phyloP scores from a whole-genome alignment of 2,329 filamentous ascomycete genomes.

The Zymoseptoria crescenta region DNA sequence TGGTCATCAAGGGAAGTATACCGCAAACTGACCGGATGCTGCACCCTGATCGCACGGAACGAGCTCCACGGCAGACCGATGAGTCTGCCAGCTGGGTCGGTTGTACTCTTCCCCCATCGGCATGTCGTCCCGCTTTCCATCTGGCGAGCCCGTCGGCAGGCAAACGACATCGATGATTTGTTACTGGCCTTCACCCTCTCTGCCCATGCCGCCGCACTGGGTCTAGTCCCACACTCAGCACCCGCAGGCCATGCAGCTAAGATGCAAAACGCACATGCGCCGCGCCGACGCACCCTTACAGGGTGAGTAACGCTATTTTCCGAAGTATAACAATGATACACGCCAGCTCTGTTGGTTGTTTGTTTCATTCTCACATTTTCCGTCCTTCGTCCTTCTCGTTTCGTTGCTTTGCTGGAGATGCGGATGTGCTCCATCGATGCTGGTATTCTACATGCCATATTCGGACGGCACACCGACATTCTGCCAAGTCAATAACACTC shows the following conservation, averaged over 20 bases:
- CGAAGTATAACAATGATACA: background rate
- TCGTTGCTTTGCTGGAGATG: background rate
- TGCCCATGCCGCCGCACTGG: background rate
- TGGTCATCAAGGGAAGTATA: background rate
- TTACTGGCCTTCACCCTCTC: background rate
- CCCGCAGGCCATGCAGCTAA: background rate
- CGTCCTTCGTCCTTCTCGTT: background rate
- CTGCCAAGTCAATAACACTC: background rate
- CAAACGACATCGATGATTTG: background rate
- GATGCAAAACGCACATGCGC: background rate
- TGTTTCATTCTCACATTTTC: background rate
- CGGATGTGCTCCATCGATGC: background rate
- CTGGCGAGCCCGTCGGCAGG: background rate
- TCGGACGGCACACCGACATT: background rate
- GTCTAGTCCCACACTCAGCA: background rate
- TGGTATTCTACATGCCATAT: background rate
- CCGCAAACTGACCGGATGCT: background rate
- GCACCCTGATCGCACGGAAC: background rate
- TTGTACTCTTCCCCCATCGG: background rate
- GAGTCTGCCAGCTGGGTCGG: background rate
- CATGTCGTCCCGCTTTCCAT: background rate
- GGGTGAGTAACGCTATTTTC: background rate
- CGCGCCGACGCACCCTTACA: background rate
- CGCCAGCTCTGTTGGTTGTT: background rate
- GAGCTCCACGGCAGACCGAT: background rate